Base-by-base conservation (phyloP, 805 yeast genomes). In the Ogataea wickerhamii region DNA sequence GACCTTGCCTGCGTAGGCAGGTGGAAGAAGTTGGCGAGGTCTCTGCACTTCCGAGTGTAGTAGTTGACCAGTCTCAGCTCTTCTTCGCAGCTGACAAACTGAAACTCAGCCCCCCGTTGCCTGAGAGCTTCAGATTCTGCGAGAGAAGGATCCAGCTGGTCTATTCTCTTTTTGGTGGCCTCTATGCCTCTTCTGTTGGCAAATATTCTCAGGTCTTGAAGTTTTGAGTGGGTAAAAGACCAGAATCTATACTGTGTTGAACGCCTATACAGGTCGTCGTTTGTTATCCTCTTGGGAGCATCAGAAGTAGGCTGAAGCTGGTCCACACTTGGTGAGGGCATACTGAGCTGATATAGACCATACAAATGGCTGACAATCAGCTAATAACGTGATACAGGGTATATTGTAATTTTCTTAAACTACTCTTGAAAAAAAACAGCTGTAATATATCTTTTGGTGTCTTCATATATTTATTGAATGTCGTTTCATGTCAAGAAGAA, bases 1-100 rank as follows among this genome's bases (percentile, higher is more conserved):
- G 96, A 81, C 47, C 80, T 70, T 2, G 86, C 95, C 53, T 88
- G 96, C 0, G 96, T 78, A 2, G 96, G 95, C 69, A 93, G 71
- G 49, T 80, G 76, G 61, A 88, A 80, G 50, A 76, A 77, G 40
- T 77, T 73, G 3, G 94, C 82, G 21, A 88, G 71, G 21, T 77
- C 82, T 28, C 76, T 74, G 27, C 86, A 76, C 54, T 79, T 84
- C 49, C 80, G 77, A 14, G 87, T 76, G 58, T 87, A 87, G 55
- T 78, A 87, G 35, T 73, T 66, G 14, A 93, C 73, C 40, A 86
- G 72, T 43, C 71, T 69, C 17, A 67, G 55, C 57, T 88, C 97
- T 52, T 93, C 98, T 16, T 78, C 82, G 14, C 63, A 61, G 1
- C 78, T 68, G 18, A 89, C 73, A 13, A 73, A 61, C 45, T 73